Conservation (phyloP, 306 rosid species). For the Fragaria iinumae region DNA sequence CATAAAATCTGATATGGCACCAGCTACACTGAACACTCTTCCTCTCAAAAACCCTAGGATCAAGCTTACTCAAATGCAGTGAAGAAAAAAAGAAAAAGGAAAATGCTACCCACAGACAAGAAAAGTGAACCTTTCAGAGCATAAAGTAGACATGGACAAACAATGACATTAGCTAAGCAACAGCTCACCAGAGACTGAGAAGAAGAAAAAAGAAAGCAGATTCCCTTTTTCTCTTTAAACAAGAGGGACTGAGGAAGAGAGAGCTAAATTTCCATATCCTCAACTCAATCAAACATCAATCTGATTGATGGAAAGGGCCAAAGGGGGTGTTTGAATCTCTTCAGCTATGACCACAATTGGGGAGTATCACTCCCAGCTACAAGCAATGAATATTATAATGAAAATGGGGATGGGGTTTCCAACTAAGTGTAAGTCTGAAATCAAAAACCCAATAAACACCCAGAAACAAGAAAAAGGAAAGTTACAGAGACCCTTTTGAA, state of each 20-base stretch:
- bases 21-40: conserved; percentile 35
- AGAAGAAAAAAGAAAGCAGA: conserved; percentile 63
- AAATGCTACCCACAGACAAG: conserved; percentile 54
- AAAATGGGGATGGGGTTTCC: conserved; percentile 6
- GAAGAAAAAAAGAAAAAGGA: conserved; percentile 19
- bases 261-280: conserved; percentile 44
- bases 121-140: conserved; percentile 96
- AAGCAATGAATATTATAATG: conserved; percentile 16
- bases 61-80: conserved; percentile 45
- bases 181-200: conserved; percentile 64
- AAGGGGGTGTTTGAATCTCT: conserved; percentile 26
- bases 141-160: conserved; percentile 69
- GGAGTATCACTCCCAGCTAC: conserved; percentile 29
- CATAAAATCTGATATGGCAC: conserved; percentile 60
- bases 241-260: neutral
- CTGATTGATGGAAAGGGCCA: conserved; percentile 32
- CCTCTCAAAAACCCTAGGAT: conserved; percentile 56
- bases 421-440: conserved; percentile 26
- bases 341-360: conserved; percentile 24
- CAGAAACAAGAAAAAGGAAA: conserved; percentile 20
- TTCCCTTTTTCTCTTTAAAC: conserved; percentile 77
- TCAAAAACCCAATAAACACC: conserved; percentile 18
- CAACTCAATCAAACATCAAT: conserved; percentile 33
- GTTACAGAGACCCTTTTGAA: conserved; percentile 37
- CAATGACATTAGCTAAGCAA: conserved; percentile 60